These are phyloP conservation scores for Starmerella sp. DNA, from an alignment of 805 yeast genomes.

Conservation along the genomic window DNA sequence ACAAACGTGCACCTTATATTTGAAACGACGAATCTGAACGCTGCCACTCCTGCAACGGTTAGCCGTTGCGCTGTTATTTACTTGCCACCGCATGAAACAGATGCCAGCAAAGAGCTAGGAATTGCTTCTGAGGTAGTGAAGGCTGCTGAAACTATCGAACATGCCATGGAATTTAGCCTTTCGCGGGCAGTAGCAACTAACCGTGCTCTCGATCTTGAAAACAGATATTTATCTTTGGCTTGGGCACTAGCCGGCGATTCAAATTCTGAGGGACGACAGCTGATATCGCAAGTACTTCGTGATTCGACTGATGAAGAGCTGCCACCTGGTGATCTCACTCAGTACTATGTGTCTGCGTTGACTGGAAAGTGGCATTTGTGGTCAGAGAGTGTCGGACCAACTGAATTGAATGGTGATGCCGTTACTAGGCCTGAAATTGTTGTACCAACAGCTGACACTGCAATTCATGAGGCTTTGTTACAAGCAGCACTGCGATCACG, in stretches of 20 bases:
- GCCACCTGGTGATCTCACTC: slow-evolving; percentile 27
- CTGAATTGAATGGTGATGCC: slow-evolving; percentile 45
- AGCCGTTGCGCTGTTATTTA: slow-evolving; percentile 87
- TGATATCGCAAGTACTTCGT: slow-evolving; percentile 7
- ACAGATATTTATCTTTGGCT: slow-evolving; percentile 30
- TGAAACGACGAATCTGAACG: slow-evolving; percentile 55
- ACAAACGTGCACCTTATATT: slow-evolving; percentile 53
- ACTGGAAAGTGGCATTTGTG: slow-evolving; percentile 40
- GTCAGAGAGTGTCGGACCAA: slow-evolving; percentile 18
- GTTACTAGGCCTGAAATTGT: slow-evolving; percentile 52
- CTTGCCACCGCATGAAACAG: slow-evolving; percentile 22
- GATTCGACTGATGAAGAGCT: neutral
- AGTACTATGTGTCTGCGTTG: slow-evolving; percentile 37
- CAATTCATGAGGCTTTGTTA: slow-evolving; percentile 51
- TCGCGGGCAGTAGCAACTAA: slow-evolving; percentile 34
- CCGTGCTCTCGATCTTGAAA: slow-evolving; percentile 31
- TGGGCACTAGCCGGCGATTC: slow-evolving; percentile 63
- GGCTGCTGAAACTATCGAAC: slow-evolving; percentile 30
- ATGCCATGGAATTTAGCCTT: slow-evolving; percentile 42
- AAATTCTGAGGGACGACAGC: slow-evolving; percentile 3
- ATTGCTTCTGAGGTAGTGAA: slow-evolving; percentile 19
- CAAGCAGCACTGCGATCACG: slow-evolving; percentile 45
- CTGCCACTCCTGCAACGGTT: slow-evolving; percentile 83
- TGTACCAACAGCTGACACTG: slow-evolving; percentile 71
- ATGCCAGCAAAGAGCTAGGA: neutral